Evolutionary conservation across 495 filamentous ascomycete genomes (phyloP).

Genomic region (Cercophora sp.): DNA sequence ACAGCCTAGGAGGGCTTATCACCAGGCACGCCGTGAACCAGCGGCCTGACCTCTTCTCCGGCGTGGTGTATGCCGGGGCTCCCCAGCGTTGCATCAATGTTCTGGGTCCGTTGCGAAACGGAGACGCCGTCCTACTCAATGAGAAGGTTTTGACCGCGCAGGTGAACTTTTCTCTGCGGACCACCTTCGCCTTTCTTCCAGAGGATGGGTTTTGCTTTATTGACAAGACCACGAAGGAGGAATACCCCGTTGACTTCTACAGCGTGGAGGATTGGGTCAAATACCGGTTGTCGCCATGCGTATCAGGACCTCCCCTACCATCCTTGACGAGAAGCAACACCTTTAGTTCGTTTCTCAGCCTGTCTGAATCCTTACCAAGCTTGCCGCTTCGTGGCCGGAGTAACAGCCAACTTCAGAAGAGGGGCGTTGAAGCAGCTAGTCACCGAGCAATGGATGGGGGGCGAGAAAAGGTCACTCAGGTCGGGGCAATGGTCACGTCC

Average conservation of each 20-base stretch:
- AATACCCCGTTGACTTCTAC: constrained; percentile 84
- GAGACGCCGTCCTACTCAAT: constrained; percentile 85
- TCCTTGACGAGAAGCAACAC: constrained; percentile 33
- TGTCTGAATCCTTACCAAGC: constrained; percentile 33
- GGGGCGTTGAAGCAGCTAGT: neutral
- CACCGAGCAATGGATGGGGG: neutral
- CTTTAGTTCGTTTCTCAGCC: constrained; percentile 35
- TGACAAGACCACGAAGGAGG: constrained; percentile 74
- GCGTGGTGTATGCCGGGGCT: constrained; percentile 80
- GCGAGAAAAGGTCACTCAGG: constrained; percentile 9
- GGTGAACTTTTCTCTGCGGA: constrained; percentile 90
- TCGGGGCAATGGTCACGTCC: constrained; percentile 26
- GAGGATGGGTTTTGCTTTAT: constrained; percentile 88
- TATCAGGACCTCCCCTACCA: constrained; percentile 56
- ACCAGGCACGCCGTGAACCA: constrained; percentile 87
- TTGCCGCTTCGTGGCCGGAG: constrained; percentile 28
- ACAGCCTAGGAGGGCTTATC: constrained; percentile 86
- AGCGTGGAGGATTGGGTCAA: constrained; percentile 73
- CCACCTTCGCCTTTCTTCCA: constrained; percentile 78
- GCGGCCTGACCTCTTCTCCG: constrained; percentile 80
- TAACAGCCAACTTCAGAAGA: constrained; percentile 23
- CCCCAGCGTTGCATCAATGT: constrained; percentile 88
- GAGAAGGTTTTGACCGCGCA: constrained; percentile 89
- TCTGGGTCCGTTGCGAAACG: constrained; percentile 82
- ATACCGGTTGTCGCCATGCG: constrained; percentile 73